Base-by-base conservation (phyloP, 495 filamentous ascomycete genomes). In the Aspergillus olivimuriae region DNA sequence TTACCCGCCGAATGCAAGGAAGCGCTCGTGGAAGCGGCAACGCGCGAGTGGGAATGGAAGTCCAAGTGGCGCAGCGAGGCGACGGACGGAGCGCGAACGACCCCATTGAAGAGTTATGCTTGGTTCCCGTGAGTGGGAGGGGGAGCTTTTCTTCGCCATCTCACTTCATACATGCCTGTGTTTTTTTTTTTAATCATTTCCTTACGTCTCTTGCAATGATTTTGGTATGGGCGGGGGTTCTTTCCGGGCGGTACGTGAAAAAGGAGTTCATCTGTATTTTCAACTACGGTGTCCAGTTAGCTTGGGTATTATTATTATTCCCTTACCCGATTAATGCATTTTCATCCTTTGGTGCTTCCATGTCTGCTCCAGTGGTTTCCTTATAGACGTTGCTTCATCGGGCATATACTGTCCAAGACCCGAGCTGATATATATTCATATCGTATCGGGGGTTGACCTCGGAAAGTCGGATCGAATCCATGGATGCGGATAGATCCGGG, bases 1-100 rank as follows among this genome's bases (percentile, higher is more conserved):
- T 69, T 95, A 20, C 87, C 86, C 0, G 57, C 76, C 2, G 83
- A 89, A 39, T 87, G 84, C 64, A 77, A 81, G 28, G 61, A 69
- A 22, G 82, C 84, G 0, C 86, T 94, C 31, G 57, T 86, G 14
- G 66, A 76, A 23, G 80, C 86, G 2, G 63, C 80, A 11, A 58
- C 66, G 8, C 62, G 66, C 16, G 86, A 94, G 53, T 61, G 58
- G 34, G 62, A 73, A 34, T 95, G 89, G 89, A 89, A 87, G 63
- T 62, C 58, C 12, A 74, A 62, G 20, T 92, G 86, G 86, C 72
- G 72, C 23, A 72, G 72, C 2, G 89, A 94, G 58, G 62, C 58
- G 4, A 50, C 61, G 4, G 74, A 76, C 46, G 71, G 67, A 7
- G 41, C 62, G 24, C 63, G 81, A 14, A 61, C 61, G 11, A 63